phyloP scores from a whole-genome alignment of 78 protist genomes.

The Creolimax fragrantissima region DNA sequence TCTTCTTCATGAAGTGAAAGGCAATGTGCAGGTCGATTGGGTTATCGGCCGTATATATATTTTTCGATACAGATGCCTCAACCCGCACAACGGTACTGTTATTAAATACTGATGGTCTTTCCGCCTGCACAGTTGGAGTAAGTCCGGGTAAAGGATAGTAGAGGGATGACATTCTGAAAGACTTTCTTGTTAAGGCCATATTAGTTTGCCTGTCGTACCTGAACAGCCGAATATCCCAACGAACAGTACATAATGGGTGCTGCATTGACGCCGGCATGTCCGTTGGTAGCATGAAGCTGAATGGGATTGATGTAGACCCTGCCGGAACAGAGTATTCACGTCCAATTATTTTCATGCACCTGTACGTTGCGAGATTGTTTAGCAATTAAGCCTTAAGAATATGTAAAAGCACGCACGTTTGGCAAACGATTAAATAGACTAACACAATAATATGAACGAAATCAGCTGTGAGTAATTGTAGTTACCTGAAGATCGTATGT shows the following conservation, averaged over 20 bases:
- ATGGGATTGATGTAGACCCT: not conserved
- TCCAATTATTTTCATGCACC: not conserved
- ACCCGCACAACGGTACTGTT: not conserved
- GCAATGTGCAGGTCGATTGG: not conserved
- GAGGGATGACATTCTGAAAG: not conserved
- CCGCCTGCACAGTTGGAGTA: not conserved
- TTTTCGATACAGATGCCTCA: not conserved
- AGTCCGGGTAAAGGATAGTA: not conserved
- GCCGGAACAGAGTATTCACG: not conserved
- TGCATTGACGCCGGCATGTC: not conserved
- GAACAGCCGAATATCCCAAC: not conserved
- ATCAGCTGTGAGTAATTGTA: too few relatives aligned
- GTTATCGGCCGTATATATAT: not conserved
- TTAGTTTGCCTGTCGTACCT: not conserved
- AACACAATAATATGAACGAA: too few relatives aligned
- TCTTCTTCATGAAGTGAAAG: not conserved
- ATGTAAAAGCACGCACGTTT: too few relatives aligned
- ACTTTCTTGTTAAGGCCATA: not conserved
- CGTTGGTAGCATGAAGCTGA: not conserved
- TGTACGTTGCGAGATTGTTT: not conserved
- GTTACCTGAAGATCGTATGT: constrained; percentile 9
- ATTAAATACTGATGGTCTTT: not conserved
- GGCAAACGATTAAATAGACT: too few relatives aligned
- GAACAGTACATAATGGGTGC: not conserved
- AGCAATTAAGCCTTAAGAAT: too few relatives aligned